Evolutionary conservation across 306 rosid species (phyloP).

Genomic region (Rosa rugosa): DNA sequence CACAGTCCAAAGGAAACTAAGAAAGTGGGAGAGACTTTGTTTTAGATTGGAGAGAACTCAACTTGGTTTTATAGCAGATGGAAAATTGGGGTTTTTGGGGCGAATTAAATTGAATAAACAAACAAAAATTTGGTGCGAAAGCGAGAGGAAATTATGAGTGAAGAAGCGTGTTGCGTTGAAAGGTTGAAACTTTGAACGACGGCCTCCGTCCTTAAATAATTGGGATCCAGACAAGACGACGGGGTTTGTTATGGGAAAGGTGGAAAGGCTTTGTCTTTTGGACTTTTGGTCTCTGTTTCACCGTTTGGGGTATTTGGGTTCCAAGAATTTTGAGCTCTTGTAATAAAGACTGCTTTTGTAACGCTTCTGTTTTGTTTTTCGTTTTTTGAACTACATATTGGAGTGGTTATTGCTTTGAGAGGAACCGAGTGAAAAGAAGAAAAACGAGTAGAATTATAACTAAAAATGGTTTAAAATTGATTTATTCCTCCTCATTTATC

Average conservation of each 20-base stretch:
- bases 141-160: constrained; percentile 12
- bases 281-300: neutral
- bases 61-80: constrained; percentile 1
- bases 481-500: neutral
- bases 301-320: neutral
- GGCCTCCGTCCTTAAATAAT: neutral
- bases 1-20: neutral
- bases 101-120: neutral
- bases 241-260: neutral
- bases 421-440: neutral
- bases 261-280: neutral
- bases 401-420: neutral
- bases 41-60: neutral
- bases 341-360: neutral
- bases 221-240: neutral
- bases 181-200: constrained; percentile 5
- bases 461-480: neutral
- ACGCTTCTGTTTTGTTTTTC: neutral
- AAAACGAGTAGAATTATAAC: neutral
- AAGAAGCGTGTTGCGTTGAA: constrained; percentile 11
- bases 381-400: neutral
- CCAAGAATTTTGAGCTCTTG: neutral
- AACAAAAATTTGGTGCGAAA: neutral
- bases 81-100: neutral
- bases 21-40: neutral